phyloP scores from a whole-genome alignment of 129 eudicot species.

The Helianthus tuberosus region DNA sequence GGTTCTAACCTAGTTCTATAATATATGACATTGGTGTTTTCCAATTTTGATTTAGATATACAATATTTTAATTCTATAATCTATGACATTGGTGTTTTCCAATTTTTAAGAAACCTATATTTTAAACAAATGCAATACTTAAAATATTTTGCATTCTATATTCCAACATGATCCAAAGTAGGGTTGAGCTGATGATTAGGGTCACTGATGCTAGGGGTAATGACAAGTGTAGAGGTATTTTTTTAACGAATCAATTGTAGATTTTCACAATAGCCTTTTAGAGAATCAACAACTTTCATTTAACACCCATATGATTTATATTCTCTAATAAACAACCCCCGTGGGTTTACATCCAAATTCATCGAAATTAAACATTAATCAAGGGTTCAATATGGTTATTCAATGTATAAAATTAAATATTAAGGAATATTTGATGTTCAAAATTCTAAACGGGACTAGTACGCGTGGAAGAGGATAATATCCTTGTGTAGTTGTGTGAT shows the following conservation, averaged over 20 bases:
- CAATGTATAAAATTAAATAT: too few relatives aligned
- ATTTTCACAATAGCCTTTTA: constrained; percentile 10
- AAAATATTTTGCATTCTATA: background rate
- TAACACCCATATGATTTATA: constrained; percentile 7
- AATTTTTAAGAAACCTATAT: background rate
- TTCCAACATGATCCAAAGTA: constrained; percentile 14
- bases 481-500: too few relatives aligned
- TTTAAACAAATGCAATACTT: background rate
- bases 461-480: too few relatives aligned
- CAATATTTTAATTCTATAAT: too few relatives aligned
- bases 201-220: constrained; percentile 28
- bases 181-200: constrained; percentile 22
- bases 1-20: too few relatives aligned
- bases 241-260: constrained; percentile 9
- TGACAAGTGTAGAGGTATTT: constrained; percentile 17
- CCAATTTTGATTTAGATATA: too few relatives aligned
- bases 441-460: too few relatives aligned
- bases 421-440: too few relatives aligned
- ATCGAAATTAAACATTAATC: too few relatives aligned
- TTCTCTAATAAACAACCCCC: constrained; percentile 6
- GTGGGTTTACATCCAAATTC: background rate
- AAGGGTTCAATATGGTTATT: too few relatives aligned
- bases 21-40: too few relatives aligned
- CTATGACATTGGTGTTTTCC: background rate
- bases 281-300: constrained; percentile 7